Evolutionary conservation across 768 basidiomycete genomes (phyloP), one percentile per base, ranked within the genome.

Genomic region (Dacryopinax spathularia): DNA sequence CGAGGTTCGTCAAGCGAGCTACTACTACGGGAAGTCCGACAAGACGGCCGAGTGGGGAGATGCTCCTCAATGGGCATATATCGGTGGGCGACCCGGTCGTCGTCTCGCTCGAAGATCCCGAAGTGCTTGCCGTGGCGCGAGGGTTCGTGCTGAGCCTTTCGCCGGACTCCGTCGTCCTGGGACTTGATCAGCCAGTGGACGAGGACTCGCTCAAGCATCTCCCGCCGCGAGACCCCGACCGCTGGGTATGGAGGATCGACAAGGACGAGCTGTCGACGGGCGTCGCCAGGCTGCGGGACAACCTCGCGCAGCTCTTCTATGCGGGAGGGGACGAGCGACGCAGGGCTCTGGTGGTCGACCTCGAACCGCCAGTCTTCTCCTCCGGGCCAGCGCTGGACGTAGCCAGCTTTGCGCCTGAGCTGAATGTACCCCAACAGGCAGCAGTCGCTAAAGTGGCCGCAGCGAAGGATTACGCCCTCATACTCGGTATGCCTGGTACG

Each of bases 401-500:
- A 44, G 3, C 34, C 35, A 18, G 41, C 25, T 1, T 36, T 25
- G 75, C 77, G 3, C 65, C 72, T 7, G 67, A 75, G 39, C 76
- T 97, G 18, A 97, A 97, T 69, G 66, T 73, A 0, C 84, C 84
- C 63, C 96, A 99, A 75, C 66, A 76, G 69, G 68, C 72, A 6
- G 95, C 94, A 1, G 80, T 95, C 72, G 73, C 75, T 22, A 88
- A 84, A 68, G 89, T 87, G 1, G 72, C 98, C 27, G 75, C 79
- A 5, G 91, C 96, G 1, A 77, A 82, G 64, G 93, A 99, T 72
- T 99, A 97, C 71, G 87, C 94, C 0, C 75, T 98, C 63, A 82
- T 99, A 29, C 78, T 98, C 6, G 96, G 96, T 16, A 97, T 98
- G 96, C 96, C 96, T 7, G 96, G 96, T 0, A 98, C 95, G 2